These are phyloP conservation scores for Cryptosporidium canis DNA, from an alignment of 169 alveolate genomes.

Conservation along the genomic window DNA sequence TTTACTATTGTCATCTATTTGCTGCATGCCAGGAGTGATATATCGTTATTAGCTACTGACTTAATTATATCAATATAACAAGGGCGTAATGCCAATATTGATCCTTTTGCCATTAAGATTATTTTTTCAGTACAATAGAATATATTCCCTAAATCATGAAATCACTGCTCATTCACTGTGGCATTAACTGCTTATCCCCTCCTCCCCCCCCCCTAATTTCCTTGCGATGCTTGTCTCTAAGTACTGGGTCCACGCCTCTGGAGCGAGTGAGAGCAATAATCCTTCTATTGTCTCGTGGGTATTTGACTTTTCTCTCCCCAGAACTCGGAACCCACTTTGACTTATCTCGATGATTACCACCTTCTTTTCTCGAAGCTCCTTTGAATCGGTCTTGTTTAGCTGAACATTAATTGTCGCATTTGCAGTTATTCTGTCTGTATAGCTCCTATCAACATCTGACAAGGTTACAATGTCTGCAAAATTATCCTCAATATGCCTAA, in stretches of 20 bases:
- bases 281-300: constrained; percentile 49
- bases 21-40: background rate
- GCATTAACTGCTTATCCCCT: no score
- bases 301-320: background rate
- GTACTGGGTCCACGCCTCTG: constrained; percentile 28
- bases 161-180: background rate
- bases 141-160: background rate
- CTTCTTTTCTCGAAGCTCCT: background rate
- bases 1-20: background rate
- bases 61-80: background rate
- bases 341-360: constrained; percentile 9
- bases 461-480: background rate
- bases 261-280: constrained; percentile 5
- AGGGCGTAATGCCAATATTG: background rate
- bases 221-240: constrained; percentile 7
- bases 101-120: background rate
- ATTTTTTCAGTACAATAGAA: background rate
- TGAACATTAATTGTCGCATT: background rate
- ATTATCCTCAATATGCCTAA: background rate
- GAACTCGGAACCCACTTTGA: background rate
- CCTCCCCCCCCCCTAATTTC: no score
- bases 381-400: background rate
- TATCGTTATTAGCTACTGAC: background rate
- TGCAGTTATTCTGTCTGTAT: background rate
- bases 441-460: constrained; percentile 21